A percentile compares a stretch with the other conserved stretches of the same genome.
Conservation (phyloP, 306 rosid genomes). For the Geum urbanum region DNA sequence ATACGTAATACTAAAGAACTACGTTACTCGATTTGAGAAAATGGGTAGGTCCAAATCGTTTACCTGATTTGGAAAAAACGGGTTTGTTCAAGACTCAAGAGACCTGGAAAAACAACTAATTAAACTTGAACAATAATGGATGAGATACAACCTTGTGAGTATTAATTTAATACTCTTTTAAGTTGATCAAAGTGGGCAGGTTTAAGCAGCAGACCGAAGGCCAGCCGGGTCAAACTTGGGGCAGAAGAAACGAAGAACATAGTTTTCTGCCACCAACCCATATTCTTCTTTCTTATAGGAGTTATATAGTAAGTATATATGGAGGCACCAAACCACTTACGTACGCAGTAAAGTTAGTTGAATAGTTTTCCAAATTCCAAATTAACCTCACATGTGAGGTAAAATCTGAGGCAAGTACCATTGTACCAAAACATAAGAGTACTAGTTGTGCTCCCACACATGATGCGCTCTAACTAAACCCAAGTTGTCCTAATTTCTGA, state of each 20-base stretch:
- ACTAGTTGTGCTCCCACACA: background rate
- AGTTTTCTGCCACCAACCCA: background rate
- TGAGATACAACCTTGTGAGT: background rate
- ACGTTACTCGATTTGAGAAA: background rate
- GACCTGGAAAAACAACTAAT: conserved; percentile 9
- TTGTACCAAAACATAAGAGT: background rate
- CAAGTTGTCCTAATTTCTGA: background rate
- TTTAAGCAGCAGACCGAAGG: background rate
- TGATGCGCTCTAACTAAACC: background rate
- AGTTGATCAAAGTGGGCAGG: background rate
- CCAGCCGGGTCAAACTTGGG: conserved; percentile 3
- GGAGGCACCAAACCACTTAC: background rate
- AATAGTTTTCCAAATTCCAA: background rate
- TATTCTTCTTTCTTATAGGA: background rate
- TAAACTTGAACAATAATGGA: background rate
- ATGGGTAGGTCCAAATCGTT: conserved; percentile 47
- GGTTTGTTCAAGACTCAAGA: conserved; percentile 23
- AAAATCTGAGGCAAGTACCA: background rate
- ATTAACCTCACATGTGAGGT: background rate
- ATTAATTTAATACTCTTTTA: too few relatives aligned
- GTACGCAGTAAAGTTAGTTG: background rate
- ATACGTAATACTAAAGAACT: background rate
- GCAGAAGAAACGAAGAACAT: conserved; percentile 9
- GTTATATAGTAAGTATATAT: background rate
- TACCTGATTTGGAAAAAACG: conserved; percentile 46